A percentile compares a stretch with the other conserved stretches of the same genome.
Evolutionary conservation across 2,329 filamentous ascomycete genomes (phyloP).

Genomic region (Fusarium sp.): DNA sequence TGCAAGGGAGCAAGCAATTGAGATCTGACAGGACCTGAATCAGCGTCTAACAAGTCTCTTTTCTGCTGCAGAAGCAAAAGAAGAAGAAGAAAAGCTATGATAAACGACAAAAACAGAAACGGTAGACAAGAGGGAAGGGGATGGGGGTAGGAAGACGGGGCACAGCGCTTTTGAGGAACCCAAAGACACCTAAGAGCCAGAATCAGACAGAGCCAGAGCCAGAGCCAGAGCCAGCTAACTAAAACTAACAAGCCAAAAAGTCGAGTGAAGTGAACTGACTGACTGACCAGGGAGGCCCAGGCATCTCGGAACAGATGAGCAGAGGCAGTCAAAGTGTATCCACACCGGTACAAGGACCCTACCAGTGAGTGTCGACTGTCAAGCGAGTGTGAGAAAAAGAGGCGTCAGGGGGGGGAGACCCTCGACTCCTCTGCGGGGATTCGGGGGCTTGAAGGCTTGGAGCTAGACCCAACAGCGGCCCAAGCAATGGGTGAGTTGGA

Average conservation of each 20-base stretch:
- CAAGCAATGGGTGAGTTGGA: constrained; percentile 36
- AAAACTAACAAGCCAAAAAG: constrained; percentile 22
- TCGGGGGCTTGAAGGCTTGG: constrained; percentile 35
- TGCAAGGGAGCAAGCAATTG: constrained; percentile 33
- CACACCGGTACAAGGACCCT: constrained; percentile 25
- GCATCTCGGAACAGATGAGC: constrained; percentile 34
- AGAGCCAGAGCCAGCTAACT: neutral
- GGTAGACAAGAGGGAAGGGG: constrained; percentile 33
- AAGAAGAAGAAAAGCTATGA: constrained; percentile 8
- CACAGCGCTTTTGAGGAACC: constrained; percentile 40
- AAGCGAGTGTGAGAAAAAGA: constrained; percentile 35
- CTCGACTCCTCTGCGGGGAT: constrained; percentile 42
- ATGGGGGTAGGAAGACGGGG: constrained; percentile 36
- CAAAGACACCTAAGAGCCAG: constrained; percentile 1
- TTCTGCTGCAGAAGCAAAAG: constrained; percentile 14
- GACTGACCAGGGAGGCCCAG: constrained; percentile 28
- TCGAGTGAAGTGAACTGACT: constrained; percentile 33
- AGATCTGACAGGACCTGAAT: constrained; percentile 19
- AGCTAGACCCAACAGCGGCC: constrained; percentile 42
- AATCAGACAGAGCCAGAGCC: neutral
- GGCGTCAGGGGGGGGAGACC: constrained; percentile 41
- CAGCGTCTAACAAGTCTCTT: constrained; percentile 10
- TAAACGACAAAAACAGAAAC: constrained; percentile 14
- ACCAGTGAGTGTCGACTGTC: neutral
- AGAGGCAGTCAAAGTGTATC: constrained; percentile 26